These are phyloP conservation scores for Colletotrichum musicola DNA, from an alignment of 2,329 filamentous ascomycete species.

Conservation along the genomic window DNA sequence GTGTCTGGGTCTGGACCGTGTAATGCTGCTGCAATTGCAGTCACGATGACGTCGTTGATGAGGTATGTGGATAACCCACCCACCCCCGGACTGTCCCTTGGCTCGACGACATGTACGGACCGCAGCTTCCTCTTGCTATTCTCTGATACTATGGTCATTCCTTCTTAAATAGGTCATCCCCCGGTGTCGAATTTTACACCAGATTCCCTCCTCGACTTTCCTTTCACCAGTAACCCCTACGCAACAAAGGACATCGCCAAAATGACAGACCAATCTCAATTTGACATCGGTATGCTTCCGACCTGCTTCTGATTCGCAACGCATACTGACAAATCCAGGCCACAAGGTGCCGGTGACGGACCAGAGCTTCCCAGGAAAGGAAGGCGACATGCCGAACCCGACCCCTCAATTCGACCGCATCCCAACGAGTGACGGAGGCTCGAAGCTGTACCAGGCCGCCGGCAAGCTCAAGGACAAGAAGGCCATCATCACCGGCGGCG, in stretches of 20 bases:
- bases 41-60: conserved; percentile 39
- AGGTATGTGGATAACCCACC: conserved; percentile 34
- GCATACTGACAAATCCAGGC: conserved; percentile 42
- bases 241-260: background rate
- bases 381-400: conserved; percentile 62
- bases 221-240: background rate
- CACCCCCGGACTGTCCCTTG: conserved; percentile 4
- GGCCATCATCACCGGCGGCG: conserved; percentile 84
- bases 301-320: background rate
- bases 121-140: background rate
- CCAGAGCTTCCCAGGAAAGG: conserved; percentile 58
- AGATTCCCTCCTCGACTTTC: no score
- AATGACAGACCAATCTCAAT: conserved; percentile 40
- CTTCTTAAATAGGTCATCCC: background rate
- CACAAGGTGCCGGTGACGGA: conserved; percentile 55
- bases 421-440: conserved; percentile 75
- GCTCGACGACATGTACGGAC: conserved; percentile 12
- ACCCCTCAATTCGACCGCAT: conserved; percentile 74
- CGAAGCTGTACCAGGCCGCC: conserved; percentile 79
- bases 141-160: no score
- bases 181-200: background rate
- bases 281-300: conserved; percentile 38
- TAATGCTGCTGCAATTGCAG: conserved; percentile 27
- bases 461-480: conserved; percentile 82
- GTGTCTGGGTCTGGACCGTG: conserved; percentile 18